Evolutionary conservation across 2,329 filamentous ascomycete species (phyloP), one percentile per base, ranked within the genome.

Genomic region (Xylariaceae sp.): DNA sequence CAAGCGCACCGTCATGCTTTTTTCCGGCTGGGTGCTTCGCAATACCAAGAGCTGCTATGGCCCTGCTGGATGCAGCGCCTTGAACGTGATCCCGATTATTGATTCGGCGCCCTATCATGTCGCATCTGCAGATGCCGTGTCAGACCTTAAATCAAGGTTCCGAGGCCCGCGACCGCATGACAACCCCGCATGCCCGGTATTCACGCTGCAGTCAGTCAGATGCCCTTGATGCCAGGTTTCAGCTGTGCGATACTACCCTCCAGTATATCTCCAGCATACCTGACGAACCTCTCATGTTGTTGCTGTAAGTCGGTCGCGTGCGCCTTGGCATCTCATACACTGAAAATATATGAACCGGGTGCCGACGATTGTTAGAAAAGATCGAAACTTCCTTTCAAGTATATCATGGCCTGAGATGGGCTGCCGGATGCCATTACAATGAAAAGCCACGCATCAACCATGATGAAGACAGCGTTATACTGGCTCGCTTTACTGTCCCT

Each of bases 361-460:
- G 12, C 30, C 9, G 30, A 34, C n/a, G 13, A 15, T 34, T 34
- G 5, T 3, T 34, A 6, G 30, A 34, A 34, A 34, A 34, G 30
- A 34, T 34, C 30, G 30, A 34, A 3, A 12, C 5, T 30, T 3
- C 13, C 9, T 10, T 10, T 12, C 3, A 34, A 10, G 9, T 12
- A 34, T 26, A 48, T 45, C n/a, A 22, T 29, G 21, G 19, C 21
- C 26, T 47, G 41, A 43, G 43, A 56, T 53, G 41, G 41, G 49
- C 16, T 39, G 15, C 32, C 7, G 32, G 15, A 26, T 42, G 2
- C 15, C 10, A 22, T 19, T 26, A 4, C 10, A 39, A 50, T 40
- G 3, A 9, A 22, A 18, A 15, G n/a, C 5, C n/a, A 30, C 26
- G 1, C 19, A 51, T 34, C 19, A 2, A 44, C 21, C 3, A 22